Evolutionary conservation across 768 basidiomycete species (phyloP), one percentile per base, ranked within the genome.

Genomic region (Pleurotus pulmonarius): DNA sequence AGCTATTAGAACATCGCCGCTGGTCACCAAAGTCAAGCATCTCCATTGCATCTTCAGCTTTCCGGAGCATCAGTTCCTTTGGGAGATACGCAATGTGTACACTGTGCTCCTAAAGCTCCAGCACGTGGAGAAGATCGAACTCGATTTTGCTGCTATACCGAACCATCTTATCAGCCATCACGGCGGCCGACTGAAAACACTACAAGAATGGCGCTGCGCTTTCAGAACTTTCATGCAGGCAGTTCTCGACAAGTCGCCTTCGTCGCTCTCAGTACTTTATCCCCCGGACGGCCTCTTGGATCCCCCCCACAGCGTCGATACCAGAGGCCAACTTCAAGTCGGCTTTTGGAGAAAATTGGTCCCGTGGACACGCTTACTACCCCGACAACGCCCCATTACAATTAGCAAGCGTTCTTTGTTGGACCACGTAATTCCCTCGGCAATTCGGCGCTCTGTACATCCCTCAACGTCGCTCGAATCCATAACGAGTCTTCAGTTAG

Each of bases 11-110:
- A 53, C 51, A 18, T 53, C 51, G 18, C 51, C 51, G 2, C 13
- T 53, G 9, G 41, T 53, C 20, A 40, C 51, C 13, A 53, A 41
- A 22, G 51, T 53, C n/a, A 24, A 29, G 20, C 51, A 53, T 41
- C 51, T 43, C 2, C 20, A 53, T 13, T 53, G 51, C 51, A 41
- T 22, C 18, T 53, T 53, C 51, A 37, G 41, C 24, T 53, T 40
- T 38, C 51, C 51, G 11, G 51, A 53, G 39, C 38, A 20, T 40
- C 51, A 41, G 22, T 39, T 53, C 12, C 39, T 53, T 6, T 53
- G 51, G 38, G 51, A 53, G 51, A 39, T 53, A 2, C 51, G 51
- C 18, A 53, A 22, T 39, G 18, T 53, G 6, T 53, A 53, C 39
- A 38, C 37, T 7, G 16, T 53, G 8, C 38, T 53, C 5, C 18